Percentiles rank a stretch among this genome's conserved stretches.
Conservation (phyloP, 306 rosid genomes). For the Pterocarpus santalinus region DNA sequence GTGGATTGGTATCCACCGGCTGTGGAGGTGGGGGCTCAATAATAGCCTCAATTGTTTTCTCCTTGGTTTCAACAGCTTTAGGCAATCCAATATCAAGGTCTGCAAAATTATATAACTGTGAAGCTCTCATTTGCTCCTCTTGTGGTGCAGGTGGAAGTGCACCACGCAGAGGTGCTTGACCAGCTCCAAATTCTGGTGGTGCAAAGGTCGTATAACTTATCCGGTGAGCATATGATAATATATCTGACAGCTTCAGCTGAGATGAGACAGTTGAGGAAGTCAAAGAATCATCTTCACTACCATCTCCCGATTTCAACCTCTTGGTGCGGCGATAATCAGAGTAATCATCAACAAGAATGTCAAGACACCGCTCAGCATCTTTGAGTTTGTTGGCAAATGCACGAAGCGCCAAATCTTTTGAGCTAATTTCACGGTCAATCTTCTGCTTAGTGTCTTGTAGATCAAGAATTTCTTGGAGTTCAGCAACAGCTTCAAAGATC, state of each 20-base stretch:
- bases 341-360: conserved; percentile 85
- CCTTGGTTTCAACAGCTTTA: conserved; percentile 63
- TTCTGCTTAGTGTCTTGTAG: conserved; percentile 85
- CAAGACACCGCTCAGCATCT: conserved; percentile 85
- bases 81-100: conserved; percentile 93
- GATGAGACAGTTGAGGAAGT: conserved; percentile 71
- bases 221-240: conserved; percentile 83
- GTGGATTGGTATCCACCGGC: conserved; percentile 57
- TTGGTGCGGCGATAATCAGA: conserved; percentile 76
- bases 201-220: conserved; percentile 98
- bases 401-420: conserved; percentile 69
- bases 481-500: conserved; percentile 85
- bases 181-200: conserved; percentile 93
- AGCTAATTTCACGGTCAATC: conserved; percentile 64
- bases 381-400: conserved; percentile 84
- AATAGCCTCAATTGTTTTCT: conserved; percentile 73
- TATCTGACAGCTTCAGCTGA: conserved; percentile 68
- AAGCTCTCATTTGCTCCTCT: conserved; percentile 96
- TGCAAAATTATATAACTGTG: conserved; percentile 86
- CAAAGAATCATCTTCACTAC: conserved; percentile 59
- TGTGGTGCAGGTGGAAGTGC: conserved; percentile 96
- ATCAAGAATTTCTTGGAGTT: conserved; percentile 92
- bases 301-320: conserved; percentile 59
- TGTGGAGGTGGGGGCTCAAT: conserved; percentile 67
- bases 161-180: conserved; percentile 85